phyloP scores from a whole-genome alignment of 129 eudicot genomes.

The Arctium lappa region DNA sequence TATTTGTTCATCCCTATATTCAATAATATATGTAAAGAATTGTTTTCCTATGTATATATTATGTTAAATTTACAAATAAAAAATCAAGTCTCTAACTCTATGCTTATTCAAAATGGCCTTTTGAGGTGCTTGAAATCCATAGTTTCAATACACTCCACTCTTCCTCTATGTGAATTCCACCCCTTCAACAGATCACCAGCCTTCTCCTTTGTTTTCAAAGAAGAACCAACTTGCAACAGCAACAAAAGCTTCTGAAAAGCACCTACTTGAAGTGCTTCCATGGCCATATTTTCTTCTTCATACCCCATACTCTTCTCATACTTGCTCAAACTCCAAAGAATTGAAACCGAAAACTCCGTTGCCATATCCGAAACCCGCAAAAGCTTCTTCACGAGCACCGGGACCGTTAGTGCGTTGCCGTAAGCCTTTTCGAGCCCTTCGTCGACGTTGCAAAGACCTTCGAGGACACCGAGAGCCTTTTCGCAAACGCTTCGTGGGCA shows the following conservation, averaged over 20 bases:
- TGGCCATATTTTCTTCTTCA: constrained; percentile 23
- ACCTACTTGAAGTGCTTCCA: constrained; percentile 58
- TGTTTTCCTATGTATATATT: neutral
- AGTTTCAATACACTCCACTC: constrained; percentile 63
- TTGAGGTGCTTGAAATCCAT: constrained; percentile 67
- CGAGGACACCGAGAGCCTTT: constrained; percentile 49
- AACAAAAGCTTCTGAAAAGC: constrained; percentile 72
- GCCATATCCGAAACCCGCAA: constrained; percentile 55
- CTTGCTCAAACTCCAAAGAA: constrained; percentile 49
- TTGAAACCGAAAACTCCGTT: constrained; percentile 51
- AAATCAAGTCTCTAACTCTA: constrained; percentile 1
- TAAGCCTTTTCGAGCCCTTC: constrained; percentile 54
- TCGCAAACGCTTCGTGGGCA: constrained; percentile 42
- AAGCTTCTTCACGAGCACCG: constrained; percentile 61
- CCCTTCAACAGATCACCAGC: constrained; percentile 55
- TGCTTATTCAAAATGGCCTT: constrained; percentile 43
- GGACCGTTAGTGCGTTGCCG: constrained; percentile 36
- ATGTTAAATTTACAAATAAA: constrained; percentile 22
- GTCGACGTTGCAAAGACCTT: constrained; percentile 36
- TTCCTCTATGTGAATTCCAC: constrained; percentile 50
- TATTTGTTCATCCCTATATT: neutral
- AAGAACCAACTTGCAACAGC: constrained; percentile 61
- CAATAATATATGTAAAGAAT: constrained; percentile 9
- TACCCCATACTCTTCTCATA: constrained; percentile 32
- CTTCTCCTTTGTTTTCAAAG: constrained; percentile 49